These are phyloP conservation scores for Trichomonascaceae sp. DNA, from an alignment of 1,139 yeast genomes.

Conservation along the genomic window DNA sequence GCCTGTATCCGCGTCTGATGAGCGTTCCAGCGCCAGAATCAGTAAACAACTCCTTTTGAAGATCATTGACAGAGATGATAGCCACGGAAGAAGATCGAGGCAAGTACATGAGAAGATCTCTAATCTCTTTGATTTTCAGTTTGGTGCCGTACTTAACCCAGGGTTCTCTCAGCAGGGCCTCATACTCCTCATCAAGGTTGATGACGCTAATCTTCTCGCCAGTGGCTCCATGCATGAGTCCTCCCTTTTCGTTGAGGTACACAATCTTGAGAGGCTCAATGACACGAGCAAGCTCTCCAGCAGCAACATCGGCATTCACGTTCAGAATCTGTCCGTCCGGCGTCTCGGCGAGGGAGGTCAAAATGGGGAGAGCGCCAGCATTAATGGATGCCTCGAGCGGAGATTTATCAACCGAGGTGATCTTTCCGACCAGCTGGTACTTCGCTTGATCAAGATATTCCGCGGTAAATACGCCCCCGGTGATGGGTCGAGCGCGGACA, in stretches of 20 bases:
- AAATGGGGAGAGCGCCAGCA: conserved; percentile 92
- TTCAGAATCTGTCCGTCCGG: conserved; percentile 91
- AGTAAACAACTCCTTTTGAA: conserved; percentile 93
- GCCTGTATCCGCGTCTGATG: conserved; percentile 92
- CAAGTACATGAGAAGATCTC: conserved; percentile 80
- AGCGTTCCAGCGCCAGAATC: conserved; percentile 99
- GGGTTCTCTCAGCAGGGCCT: conserved; percentile 74
- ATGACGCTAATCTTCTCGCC: conserved; percentile 83
- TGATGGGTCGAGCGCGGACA: conserved; percentile 95
- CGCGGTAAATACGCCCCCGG: conserved; percentile 95
- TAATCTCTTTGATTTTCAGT: conserved; percentile 89
- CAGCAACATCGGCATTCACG: conserved; percentile 98
- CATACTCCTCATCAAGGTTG: conserved; percentile 93
- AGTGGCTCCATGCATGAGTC: conserved; percentile 82
- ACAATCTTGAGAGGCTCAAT: conserved; percentile 95
- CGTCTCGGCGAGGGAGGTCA: conserved; percentile 94
- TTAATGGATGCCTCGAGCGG: conserved; percentile 91
- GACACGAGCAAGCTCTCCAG: conserved; percentile 93
- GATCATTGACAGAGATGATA: conserved; percentile 83
- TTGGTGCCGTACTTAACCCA: conserved; percentile 99
- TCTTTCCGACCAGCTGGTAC: conserved; percentile 86
- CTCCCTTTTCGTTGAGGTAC: conserved; percentile 94
- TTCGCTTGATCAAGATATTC: conserved; percentile 82
- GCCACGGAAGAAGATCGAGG: conserved; percentile 98
- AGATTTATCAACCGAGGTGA: conserved; percentile 72